Evolutionary conservation across 129 eudicot genomes (phyloP).

Genomic region (Chrysanthemum makinoi): DNA sequence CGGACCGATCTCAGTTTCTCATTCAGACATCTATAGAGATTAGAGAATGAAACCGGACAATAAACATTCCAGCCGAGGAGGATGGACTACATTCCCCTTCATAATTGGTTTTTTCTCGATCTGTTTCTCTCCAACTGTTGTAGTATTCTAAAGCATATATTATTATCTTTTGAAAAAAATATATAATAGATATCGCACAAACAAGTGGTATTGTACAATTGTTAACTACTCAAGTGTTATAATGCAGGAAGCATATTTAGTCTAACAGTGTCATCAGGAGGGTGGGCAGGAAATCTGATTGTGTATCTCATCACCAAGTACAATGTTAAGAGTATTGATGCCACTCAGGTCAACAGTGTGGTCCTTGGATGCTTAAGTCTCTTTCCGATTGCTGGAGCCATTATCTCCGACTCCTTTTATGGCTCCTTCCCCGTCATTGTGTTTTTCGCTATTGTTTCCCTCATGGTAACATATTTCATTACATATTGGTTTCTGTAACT

Average conservation of each 20-base stretch:
- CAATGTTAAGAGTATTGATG: constrained; percentile 50
- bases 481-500: too few species aligned
- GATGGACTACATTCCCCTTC: constrained; percentile 37
- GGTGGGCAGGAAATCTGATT: constrained; percentile 31
- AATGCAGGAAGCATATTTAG: constrained; percentile 15
- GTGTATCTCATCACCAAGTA: constrained; percentile 50
- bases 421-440: constrained; percentile 53
- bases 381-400: constrained; percentile 56
- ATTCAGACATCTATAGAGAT: neutral
- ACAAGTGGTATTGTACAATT: too few species aligned
- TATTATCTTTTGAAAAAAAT: neutral
- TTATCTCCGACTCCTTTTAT: constrained; percentile 57
- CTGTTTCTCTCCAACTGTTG: too few species aligned
- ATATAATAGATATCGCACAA: too few species aligned
- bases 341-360: constrained; percentile 49
- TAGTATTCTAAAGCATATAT: neutral
- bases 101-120: constrained; percentile 28
- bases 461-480: constrained; percentile 34
- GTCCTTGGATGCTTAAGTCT: constrained; percentile 40
- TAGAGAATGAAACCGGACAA: constrained; percentile 1
- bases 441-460: constrained; percentile 44
- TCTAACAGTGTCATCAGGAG: constrained; percentile 30
- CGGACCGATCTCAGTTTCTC: neutral
- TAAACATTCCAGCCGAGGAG: constrained; percentile 28
- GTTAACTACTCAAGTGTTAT: too few species aligned